Evolutionary conservation across 1,284 basidiomycete species (phyloP).

Genomic region (Trametes pubescens): DNA sequence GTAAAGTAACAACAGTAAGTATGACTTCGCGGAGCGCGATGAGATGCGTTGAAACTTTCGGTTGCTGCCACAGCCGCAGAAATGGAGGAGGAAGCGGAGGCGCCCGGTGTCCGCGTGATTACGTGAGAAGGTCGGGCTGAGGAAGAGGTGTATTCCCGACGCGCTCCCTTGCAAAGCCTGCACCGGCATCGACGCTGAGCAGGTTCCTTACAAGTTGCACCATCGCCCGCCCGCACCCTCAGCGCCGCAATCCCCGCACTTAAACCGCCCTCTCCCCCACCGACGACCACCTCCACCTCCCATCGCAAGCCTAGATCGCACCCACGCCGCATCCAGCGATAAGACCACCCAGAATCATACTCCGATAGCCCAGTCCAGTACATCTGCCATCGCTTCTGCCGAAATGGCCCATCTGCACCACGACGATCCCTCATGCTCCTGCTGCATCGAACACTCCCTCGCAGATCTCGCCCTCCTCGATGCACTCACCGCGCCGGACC

Average conservation of each 20-base stretch:
- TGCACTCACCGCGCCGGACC: slow-evolving; percentile 56
- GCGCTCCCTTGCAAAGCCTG: slow-evolving; percentile 12
- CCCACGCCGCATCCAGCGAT: slow-evolving; percentile 7
- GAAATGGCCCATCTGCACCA: slow-evolving; percentile 16
- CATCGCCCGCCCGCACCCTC: slow-evolving; percentile 3
- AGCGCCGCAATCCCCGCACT: slow-evolving; percentile 13
- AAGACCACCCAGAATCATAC: background rate
- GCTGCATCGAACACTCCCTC: slow-evolving; percentile 39
- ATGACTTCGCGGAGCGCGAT: background rate
- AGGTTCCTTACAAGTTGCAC: slow-evolving; percentile 13
- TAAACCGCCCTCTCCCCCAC: slow-evolving; percentile 19
- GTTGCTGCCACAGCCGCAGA: background rate
- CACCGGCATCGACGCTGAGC: slow-evolving; percentile 14
- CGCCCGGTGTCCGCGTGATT: slow-evolving; percentile 28
- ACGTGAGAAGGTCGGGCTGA: slow-evolving; percentile 27
- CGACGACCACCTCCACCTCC: slow-evolving; percentile 4
- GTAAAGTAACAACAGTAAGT: background rate
- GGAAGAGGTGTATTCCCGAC: slow-evolving; percentile 19
- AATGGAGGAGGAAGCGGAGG: background rate
- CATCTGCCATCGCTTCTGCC: slow-evolving; percentile 11
- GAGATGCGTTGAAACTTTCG: background rate
- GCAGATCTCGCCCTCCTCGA: slow-evolving; percentile 60
- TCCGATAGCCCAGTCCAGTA: slow-evolving; percentile 5
- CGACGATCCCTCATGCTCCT: slow-evolving; percentile 32
- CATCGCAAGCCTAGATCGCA: slow-evolving; percentile 7